phyloP scores from a whole-genome alignment of 208 protist species.

The Phytomonas serpens region DNA sequence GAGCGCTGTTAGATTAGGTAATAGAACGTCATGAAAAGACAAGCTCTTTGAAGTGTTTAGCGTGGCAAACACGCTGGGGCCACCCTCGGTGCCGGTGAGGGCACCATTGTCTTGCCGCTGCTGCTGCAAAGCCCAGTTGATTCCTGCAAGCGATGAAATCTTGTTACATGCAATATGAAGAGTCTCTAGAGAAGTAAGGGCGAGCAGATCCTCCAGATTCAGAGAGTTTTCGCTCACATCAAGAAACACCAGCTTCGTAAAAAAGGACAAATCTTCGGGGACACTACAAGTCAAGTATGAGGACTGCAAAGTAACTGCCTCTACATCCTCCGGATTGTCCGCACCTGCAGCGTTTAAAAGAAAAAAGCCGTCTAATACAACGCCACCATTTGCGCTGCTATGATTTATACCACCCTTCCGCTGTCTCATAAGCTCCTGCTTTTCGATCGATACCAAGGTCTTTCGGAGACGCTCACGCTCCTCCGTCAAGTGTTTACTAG shows the following conservation, averaged over 20 bases:
- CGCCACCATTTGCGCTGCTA: constrained; percentile 18
- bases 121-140: not conserved
- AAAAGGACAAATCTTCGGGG: constrained; percentile 67
- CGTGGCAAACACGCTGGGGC: constrained; percentile 18
- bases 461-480: constrained; percentile 37
- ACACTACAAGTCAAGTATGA: constrained; percentile 56
- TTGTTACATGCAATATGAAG: constrained; percentile 77
- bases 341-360: constrained; percentile 52
- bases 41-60: not conserved
- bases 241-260: constrained; percentile 53
- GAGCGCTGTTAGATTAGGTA: constrained; percentile 46
- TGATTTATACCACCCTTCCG: constrained; percentile 19
- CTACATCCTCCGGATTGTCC: constrained; percentile 61
- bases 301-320: constrained; percentile 55
- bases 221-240: constrained; percentile 82
- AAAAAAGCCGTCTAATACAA: constrained; percentile 76
- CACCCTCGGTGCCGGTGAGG: constrained; percentile 16
- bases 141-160: constrained; percentile 34
- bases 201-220: constrained; percentile 47
- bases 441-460: constrained; percentile 35
- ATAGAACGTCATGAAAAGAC: constrained; percentile 11
- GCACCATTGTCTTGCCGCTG: not conserved
- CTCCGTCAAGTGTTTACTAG: constrained; percentile 23
- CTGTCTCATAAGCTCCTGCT: constrained; percentile 26
- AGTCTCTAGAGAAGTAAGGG: constrained; percentile 49